These are phyloP conservation scores for Teunomyces tritomae DNA, from an alignment of 805 yeast species.

Conservation along the genomic window DNA sequence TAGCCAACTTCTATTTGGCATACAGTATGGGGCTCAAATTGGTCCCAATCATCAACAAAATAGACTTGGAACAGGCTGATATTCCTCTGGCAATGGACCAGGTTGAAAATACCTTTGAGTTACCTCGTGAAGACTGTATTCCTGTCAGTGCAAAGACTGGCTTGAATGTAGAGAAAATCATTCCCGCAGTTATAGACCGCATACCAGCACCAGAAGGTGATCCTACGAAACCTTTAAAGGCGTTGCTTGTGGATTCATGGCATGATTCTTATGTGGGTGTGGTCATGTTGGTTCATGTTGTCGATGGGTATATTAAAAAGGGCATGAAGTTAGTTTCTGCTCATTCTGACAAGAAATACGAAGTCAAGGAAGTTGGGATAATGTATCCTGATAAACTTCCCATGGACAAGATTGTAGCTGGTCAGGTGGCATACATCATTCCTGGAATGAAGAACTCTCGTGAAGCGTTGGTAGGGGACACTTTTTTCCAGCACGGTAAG, in stretches of 20 bases:
- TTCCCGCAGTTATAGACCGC: constrained; percentile 77
- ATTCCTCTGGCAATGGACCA: constrained; percentile 78
- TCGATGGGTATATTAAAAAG: constrained; percentile 73
- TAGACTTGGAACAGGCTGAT: constrained; percentile 86
- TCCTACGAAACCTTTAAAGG: constrained; percentile 52
- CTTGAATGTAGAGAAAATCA: constrained; percentile 66
- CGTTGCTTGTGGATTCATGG: constrained; percentile 95
- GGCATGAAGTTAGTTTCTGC: constrained; percentile 79
- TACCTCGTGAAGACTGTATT: constrained; percentile 69
- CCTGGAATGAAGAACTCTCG: constrained; percentile 88
- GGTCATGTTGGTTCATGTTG: constrained; percentile 76
- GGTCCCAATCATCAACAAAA: constrained; percentile 87
- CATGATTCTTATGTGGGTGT: constrained; percentile 92
- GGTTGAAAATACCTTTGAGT: constrained; percentile 79
- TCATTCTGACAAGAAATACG: constrained; percentile 73
- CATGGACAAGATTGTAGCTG: constrained; percentile 66
- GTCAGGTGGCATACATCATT: constrained; percentile 93
- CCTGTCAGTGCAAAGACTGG: constrained; percentile 94
- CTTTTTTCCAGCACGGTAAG: constrained; percentile 63
- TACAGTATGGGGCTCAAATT: constrained; percentile 77
- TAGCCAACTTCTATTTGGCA: constrained; percentile 93
- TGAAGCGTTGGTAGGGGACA: constrained; percentile 91
- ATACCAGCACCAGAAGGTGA: constrained; percentile 79
- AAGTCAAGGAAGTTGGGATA: constrained; percentile 88
- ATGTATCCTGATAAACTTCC: constrained; percentile 88